phyloP scores from a whole-genome alignment of 2,329 filamentous ascomycete genomes.

The Penicillium concentricum region DNA sequence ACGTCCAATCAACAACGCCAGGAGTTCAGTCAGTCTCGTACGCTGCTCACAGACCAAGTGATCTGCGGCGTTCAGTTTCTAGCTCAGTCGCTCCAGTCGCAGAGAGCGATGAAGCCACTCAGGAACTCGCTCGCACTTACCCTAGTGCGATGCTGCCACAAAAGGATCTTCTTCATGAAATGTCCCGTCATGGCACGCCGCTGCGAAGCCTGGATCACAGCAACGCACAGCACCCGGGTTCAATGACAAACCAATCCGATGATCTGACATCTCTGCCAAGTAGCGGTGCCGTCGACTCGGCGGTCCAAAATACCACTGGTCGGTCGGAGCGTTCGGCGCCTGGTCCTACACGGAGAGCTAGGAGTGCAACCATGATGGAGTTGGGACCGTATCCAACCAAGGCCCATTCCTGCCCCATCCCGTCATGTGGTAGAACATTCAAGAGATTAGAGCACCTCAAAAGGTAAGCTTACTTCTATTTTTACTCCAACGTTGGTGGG shows the following conservation, averaged over 20 bases:
- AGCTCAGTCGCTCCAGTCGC: slow-evolving; percentile 78
- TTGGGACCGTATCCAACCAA: slow-evolving; percentile 95
- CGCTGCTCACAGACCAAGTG: slow-evolving; percentile 75
- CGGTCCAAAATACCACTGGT: slow-evolving; percentile 57
- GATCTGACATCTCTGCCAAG: slow-evolving; percentile 64
- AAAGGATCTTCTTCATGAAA: slow-evolving; percentile 71
- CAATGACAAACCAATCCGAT: slow-evolving; percentile 63
- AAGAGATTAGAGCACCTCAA: slow-evolving; percentile 99
- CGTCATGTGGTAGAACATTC: slow-evolving; percentile 93
- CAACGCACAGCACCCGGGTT: slow-evolving; percentile 69
- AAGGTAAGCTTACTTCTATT: slow-evolving; percentile 65
- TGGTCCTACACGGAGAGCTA: slow-evolving; percentile 81
- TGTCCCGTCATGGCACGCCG: slow-evolving; percentile 90
- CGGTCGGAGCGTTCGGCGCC: slow-evolving; percentile 55
- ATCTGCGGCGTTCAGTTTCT: slow-evolving; percentile 87
- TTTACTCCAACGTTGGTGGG: slow-evolving; percentile 17
- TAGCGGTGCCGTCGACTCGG: slow-evolving; percentile 60
- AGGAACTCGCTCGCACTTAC: slow-evolving; percentile 72
- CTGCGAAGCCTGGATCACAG: slow-evolving; percentile 80
- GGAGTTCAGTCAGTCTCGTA: slow-evolving; percentile 48
- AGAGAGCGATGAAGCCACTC: slow-evolving; percentile 74
- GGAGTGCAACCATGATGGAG: slow-evolving; percentile 95
- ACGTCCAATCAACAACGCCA: slow-evolving; percentile 44
- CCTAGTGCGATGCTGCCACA: slow-evolving; percentile 70
- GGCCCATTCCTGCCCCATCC: slow-evolving; percentile 98